Base-by-base conservation (phyloP, 1,139 yeast species). In the Taiozyma sp. region DNA sequence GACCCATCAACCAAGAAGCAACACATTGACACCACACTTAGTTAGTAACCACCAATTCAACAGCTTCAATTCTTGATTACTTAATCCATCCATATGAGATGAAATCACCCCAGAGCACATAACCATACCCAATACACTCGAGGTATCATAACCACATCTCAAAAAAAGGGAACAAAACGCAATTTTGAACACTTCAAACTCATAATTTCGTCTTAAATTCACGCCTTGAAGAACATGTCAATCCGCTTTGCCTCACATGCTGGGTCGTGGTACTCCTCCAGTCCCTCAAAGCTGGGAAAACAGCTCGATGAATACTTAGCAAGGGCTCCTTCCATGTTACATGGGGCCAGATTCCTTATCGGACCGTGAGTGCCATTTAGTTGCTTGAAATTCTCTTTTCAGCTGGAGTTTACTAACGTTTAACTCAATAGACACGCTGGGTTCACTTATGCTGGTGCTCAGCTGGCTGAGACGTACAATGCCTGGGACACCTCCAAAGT, bases 211-310 rank as follows among this genome's bases (percentile, higher is more conserved):
- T 5, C 19, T 34, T n/a, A 16, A 8, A 34, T 7, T 16, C 24
- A 19, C 13, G 11, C 22, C 6, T 19, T 5, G 6, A 19, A 21
- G 24, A 21, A 9, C 11, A 37, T 37, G 41, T 19, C 41, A 19
- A 24, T 37, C 22, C 74, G 91, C 49, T 74, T 77, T 6, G 96
- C 96, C 1, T 76, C 95, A 3, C 97, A 90, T 64, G 85, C 97
- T 2, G 97, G 97, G 1, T 69, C 88, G 2, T 93, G 99, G 99
- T 93, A 93, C 66, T 64, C 80, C 8, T 74, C 73, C 16, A 74
- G 75, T 51, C 62, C 75, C 2, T 49, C 60, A 3, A 64, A 64
- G 22, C 72, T 90, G 24, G 64, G 71, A 3, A 54, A 61, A 5
- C 88, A 86, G 58, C 58, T 90, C 30, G 74, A 74, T 13, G 61